Base-by-base conservation (phyloP, 805 yeast genomes). In the Yamadazyma paraphyllophila region DNA sequence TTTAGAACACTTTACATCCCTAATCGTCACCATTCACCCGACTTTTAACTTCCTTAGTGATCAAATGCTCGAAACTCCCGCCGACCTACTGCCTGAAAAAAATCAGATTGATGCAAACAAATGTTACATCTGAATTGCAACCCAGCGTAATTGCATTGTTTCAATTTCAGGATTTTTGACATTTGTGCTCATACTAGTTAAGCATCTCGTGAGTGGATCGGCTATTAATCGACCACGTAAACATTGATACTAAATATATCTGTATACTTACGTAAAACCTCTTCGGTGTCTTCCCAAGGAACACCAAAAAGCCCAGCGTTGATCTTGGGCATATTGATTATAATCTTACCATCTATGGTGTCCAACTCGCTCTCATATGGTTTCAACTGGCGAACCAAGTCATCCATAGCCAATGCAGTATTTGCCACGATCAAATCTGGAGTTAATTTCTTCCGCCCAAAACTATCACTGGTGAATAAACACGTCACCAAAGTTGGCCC, bases 251-350 rank as follows among this genome's bases (percentile, higher is more conserved):
- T 51, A 24, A 73, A 47, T 3, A 61, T 47, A 16, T 66, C 50
- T 12, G 14, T 29, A 48, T 45, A 54, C 16, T 45, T 55, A 13
- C 63, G 46, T 46, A 88, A 57, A 0, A 77, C 77, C 12, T 48
- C 54, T 57, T 81, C 92, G 0, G 96, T 87, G 9, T 73, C 52
- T 11, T 70, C 74, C 96, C 96, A 88, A 0, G 95, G 94, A 7
- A 86, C 90, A 1, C 76, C 76, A 61, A 88, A 88, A 2, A 88
- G 77, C 0, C 96, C 96, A 26, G 92, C 77, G 55, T 88, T 88
- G 53, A 88, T 88, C 60, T 76, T 75, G 16, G 96, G 96, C 85
- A 88, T 78, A 51, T 74, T 73, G 2, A 87, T 57, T 0, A 61
- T 59, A 11, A 48, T 39, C 2, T 59, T 48, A 9, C 48, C 50